Percentiles rank a stretch among this genome's conserved stretches.
Conservation (phyloP, 768 basidiomycete species). For the Exidia glandulosa region DNA sequence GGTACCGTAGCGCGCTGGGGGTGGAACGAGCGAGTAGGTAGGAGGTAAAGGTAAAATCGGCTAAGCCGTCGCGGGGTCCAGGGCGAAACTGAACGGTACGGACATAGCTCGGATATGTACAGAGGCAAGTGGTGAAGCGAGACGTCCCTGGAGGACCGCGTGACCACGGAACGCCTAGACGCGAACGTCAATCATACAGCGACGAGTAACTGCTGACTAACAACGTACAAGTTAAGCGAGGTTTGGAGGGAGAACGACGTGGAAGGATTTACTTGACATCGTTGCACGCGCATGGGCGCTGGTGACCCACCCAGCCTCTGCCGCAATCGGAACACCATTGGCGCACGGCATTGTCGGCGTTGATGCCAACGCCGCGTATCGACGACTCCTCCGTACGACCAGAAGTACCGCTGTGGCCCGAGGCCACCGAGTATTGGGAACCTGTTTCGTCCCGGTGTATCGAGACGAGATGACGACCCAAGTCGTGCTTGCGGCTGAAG, state of each 20-base stretch:
- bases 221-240: not conserved
- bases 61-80: not conserved
- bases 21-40: too few relatives aligned
- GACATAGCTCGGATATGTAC: not conserved
- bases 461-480: slow-evolving; percentile 79
- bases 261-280: slow-evolving; percentile 43
- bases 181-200: not conserved
- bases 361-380: slow-evolving; percentile 41
- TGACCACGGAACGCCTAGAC: not conserved
- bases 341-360: slow-evolving; percentile 52
- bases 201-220: not conserved
- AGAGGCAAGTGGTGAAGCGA: not conserved
- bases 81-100: slow-evolving; percentile 1
- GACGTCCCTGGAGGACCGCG: not conserved
- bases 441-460: slow-evolving; percentile 64
- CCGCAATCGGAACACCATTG: slow-evolving; percentile 68
- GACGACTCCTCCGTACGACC: slow-evolving; percentile 26
- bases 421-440: slow-evolving; percentile 13
- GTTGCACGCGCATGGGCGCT: slow-evolving; percentile 39
- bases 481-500: slow-evolving; percentile 89
- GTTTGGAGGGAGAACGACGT: not conserved
- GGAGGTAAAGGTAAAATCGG: too few relatives aligned
- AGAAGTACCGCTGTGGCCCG: slow-evolving; percentile 11
- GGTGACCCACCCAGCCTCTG: slow-evolving; percentile 50
- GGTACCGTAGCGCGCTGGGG: too few relatives aligned